A percentile compares a stretch with the other conserved stretches of the same genome.
phyloP scores from a whole-genome alignment of 2,329 filamentous ascomycete species.

The Talaromyces funiculosus region DNA sequence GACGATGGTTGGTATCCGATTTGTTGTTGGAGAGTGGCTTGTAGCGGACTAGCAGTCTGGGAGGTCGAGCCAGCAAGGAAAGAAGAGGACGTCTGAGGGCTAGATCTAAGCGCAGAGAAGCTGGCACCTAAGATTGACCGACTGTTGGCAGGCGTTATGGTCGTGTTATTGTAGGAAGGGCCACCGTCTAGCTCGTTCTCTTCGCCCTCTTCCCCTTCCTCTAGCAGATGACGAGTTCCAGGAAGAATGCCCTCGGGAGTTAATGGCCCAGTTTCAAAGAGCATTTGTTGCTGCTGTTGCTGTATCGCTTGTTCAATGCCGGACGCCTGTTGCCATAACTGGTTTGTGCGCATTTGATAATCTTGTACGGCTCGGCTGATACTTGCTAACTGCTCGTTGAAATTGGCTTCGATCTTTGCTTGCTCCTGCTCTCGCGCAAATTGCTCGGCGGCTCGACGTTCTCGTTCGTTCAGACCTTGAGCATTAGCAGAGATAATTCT shows the following conservation, averaged over 20 bases:
- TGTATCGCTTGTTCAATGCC: conserved; percentile 41
- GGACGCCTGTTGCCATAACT: conserved; percentile 41
- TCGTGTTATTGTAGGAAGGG: conserved; percentile 21
- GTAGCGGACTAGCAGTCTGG: conserved; percentile 30
- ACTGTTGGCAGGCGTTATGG: conserved; percentile 25
- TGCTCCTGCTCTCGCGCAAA: conserved; percentile 43
- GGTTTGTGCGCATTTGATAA: conserved; percentile 37
- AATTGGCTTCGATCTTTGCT: conserved; percentile 37
- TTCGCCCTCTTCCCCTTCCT: conserved; percentile 19
- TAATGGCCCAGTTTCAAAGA: conserved; percentile 39
- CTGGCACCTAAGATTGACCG: conserved; percentile 32
- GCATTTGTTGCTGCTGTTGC: conserved; percentile 42
- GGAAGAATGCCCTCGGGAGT: conserved; percentile 59
- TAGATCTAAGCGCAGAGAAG: conserved; percentile 32
- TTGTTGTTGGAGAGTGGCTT: conserved; percentile 26
- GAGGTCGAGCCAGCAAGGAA: conserved; percentile 28
- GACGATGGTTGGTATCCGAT: conserved; percentile 30
- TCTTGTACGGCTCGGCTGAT: conserved; percentile 41
- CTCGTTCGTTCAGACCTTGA: conserved; percentile 53
- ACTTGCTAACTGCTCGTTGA: conserved; percentile 39
- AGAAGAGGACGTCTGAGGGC: conserved; percentile 31
- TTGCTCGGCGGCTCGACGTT: conserved; percentile 44
- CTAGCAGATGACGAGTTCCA: conserved; percentile 43
- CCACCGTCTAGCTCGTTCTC: conserved; percentile 7
- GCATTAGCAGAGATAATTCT: conserved; percentile 54